Conservation (phyloP, 768 basidiomycete genomes). For the Amyloporia xantha region DNA sequence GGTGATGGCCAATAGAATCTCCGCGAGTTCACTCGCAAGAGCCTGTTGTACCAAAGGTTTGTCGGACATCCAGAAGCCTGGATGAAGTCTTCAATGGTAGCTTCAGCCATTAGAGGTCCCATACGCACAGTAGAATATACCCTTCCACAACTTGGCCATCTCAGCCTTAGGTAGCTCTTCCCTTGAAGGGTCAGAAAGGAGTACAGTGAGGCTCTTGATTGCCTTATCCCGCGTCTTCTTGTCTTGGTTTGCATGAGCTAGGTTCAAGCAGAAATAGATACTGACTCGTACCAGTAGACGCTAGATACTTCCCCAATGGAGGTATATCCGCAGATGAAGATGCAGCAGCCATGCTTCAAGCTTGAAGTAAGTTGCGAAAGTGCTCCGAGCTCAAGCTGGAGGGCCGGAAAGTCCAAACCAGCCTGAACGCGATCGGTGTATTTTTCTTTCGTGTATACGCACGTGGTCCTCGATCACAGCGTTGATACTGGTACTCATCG, state of each 20-base stretch:
- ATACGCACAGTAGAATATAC: constrained; percentile 86
- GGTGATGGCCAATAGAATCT: constrained; percentile 67
- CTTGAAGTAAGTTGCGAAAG: no score
- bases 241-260: constrained; percentile 38
- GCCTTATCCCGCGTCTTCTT: constrained; percentile 92
- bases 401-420: no score
- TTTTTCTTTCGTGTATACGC: no score
- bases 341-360: constrained; percentile 27
- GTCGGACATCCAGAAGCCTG: constrained; percentile 99
- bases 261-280: background rate
- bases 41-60: constrained; percentile 95
- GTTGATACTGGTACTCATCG: no score
- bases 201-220: constrained; percentile 66
- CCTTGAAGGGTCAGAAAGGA: constrained; percentile 62
- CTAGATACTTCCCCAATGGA: constrained; percentile 86
- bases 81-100: background rate
- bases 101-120: background rate
- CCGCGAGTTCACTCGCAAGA: constrained; percentile 79
- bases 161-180: constrained; percentile 63
- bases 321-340: constrained; percentile 32
- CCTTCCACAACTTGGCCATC: constrained; percentile 95
- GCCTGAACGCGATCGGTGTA: no score
- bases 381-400: no score
- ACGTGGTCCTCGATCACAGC: no score
- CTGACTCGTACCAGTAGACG: constrained; percentile 67